Evolutionary conservation across 2,329 filamentous ascomycete species (phyloP).

Genomic region (Alternaria atra): DNA sequence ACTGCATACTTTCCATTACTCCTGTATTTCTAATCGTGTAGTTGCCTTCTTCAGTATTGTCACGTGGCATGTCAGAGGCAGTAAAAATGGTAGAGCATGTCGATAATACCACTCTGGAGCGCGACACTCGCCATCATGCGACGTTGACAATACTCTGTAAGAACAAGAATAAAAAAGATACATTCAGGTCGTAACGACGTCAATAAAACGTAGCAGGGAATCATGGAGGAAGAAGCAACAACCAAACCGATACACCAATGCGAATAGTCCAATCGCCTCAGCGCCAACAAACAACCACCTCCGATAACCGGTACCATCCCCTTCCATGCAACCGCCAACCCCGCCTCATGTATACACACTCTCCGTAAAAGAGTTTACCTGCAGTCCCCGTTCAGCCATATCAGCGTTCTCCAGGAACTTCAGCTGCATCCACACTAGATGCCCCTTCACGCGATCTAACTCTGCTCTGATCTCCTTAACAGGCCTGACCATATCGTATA

Average conservation of each 20-base stretch:
- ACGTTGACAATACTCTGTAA: neutral
- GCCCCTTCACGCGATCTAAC: constrained; percentile 81
- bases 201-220: neutral
- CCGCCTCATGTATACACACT: constrained; percentile 73
- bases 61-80: neutral
- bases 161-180: neutral
- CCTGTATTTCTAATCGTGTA: neutral
- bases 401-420: constrained; percentile 83
- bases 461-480: constrained; percentile 76
- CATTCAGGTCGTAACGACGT: neutral
- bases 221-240: neutral
- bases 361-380: constrained; percentile 87
- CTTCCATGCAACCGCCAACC: neutral
- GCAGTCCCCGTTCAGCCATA: constrained; percentile 89
- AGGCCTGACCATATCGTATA: constrained; percentile 75
- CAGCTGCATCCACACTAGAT: constrained; percentile 95
- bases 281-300: neutral
- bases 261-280: constrained; percentile 1
- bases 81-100: neutral
- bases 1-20: fast-evolving
- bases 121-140: neutral
- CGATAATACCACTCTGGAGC: neutral
- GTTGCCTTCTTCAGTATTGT: too few relatives aligned
- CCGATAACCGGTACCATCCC: neutral
- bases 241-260: neutral